Conservation (phyloP, 805 yeast species). For the Lipomyces spencermartinsiae region DNA sequence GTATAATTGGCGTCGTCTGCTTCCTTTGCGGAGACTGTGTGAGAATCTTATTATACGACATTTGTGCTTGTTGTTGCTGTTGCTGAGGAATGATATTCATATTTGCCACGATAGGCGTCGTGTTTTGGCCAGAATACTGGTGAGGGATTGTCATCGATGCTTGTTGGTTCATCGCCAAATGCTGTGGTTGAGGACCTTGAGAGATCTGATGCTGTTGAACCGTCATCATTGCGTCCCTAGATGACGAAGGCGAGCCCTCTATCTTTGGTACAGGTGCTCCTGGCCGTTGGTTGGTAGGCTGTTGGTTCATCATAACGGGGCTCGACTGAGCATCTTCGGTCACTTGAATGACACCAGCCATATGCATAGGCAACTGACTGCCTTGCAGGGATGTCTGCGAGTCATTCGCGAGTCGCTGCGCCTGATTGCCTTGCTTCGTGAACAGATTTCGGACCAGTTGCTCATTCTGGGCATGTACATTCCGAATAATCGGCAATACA, state of each 20-base stretch:
- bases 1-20: slow-evolving; percentile 18
- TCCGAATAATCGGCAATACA: slow-evolving; percentile 64
- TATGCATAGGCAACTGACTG: not conserved
- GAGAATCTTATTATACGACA: slow-evolving; percentile 11
- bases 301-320: slow-evolving; percentile 8
- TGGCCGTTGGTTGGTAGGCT: not conserved
- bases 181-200: slow-evolving; percentile 14
- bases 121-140: slow-evolving; percentile 22
- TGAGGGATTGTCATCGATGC: slow-evolving; percentile 28
- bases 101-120: slow-evolving; percentile 22
- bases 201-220: slow-evolving; percentile 28
- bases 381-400: slow-evolving; percentile 5
- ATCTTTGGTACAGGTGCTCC: not conserved
- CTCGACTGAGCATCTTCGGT: slow-evolving; percentile 11
- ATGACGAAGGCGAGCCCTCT: slow-evolving; percentile 10
- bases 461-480: slow-evolving; percentile 58
- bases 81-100: slow-evolving; percentile 17
- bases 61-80: slow-evolving; percentile 15
- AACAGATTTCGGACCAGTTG: slow-evolving; percentile 38
- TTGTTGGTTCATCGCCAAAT: slow-evolving; percentile 15
- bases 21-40: slow-evolving; percentile 23
- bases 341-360: not conserved
- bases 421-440: slow-evolving; percentile 24
- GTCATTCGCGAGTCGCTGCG: slow-evolving; percentile 20
- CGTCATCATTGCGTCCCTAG: not conserved